Evolutionary conservation across 2,329 filamentous ascomycete genomes (phyloP).

Genomic region (Neophaeococcomyces aloes): DNA sequence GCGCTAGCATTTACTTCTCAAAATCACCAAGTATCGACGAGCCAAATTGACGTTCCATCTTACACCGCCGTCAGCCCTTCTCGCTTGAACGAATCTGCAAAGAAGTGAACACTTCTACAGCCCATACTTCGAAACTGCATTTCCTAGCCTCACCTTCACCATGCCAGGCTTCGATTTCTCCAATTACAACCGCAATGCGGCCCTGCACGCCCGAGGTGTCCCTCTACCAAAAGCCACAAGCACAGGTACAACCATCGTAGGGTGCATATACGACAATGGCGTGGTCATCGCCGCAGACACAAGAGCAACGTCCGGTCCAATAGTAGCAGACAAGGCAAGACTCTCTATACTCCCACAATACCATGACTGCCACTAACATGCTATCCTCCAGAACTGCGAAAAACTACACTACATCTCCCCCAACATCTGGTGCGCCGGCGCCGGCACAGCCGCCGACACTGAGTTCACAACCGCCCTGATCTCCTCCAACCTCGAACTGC

Average conservation of each 20-base stretch:
- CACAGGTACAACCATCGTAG: conserved; percentile 97
- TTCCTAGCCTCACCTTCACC: conserved; percentile 11
- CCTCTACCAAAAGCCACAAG: conserved; percentile 95
- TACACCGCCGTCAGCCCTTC: too few species aligned
- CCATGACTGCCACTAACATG: neutral
- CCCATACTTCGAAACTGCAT: neutral
- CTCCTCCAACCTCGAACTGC: conserved; percentile 95
- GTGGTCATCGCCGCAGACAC: conserved; percentile 99
- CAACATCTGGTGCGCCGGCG: conserved; percentile 98
- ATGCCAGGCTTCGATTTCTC: conserved; percentile 99
- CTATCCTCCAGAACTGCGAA: conserved; percentile 71
- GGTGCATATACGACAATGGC: conserved; percentile 90
- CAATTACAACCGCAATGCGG: conserved; percentile 98
- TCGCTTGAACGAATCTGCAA: too few species aligned
- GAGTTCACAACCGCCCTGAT: conserved; percentile 98
- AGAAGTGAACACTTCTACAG: neutral
- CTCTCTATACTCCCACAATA: neutral
- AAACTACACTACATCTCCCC: conserved; percentile 98
- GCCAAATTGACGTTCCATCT: too few species aligned
- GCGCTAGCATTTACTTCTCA: too few species aligned
- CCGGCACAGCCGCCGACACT: conserved; percentile 93
- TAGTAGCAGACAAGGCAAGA: conserved; percentile 88
- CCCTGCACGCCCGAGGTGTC: conserved; percentile 84
- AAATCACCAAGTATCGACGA: too few species aligned
- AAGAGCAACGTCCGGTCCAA: conserved; percentile 89